A percentile compares a stretch with the other conserved stretches of the same genome.
These are phyloP conservation scores for Talaromyces proteolyticus DNA, from an alignment of 495 filamentous ascomycete species.

Conservation along the genomic window DNA sequence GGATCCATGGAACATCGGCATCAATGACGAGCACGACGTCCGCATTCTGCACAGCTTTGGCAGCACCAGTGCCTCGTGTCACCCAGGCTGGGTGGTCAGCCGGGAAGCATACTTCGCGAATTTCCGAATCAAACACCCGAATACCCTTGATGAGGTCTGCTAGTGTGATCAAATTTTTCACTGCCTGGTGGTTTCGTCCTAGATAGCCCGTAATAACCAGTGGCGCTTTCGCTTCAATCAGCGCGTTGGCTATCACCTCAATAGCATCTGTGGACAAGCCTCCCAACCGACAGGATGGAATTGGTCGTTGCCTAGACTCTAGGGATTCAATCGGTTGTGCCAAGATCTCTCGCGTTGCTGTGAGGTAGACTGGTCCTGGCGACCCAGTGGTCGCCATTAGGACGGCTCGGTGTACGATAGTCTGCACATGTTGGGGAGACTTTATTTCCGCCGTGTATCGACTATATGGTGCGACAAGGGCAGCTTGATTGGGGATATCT, in stretches of 20 bases:
- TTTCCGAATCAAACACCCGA: conserved; percentile 15
- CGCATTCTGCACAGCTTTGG: conserved; percentile 11
- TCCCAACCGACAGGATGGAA: conserved; percentile 10
- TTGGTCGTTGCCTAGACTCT: conserved; percentile 5
- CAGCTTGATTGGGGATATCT: conserved; percentile 19
- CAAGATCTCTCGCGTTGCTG: conserved; percentile 23
- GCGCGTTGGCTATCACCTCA: conserved; percentile 11
- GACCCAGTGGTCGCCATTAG: conserved; percentile 21
- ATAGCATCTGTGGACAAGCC: conserved; percentile 11
- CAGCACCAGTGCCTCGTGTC: conserved; percentile 13
- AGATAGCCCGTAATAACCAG: conserved; percentile 20
- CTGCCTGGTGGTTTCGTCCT: conserved; percentile 17
- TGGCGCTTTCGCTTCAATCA: conserved; percentile 15
- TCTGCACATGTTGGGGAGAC: conserved; percentile 14
- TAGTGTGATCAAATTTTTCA: conserved; percentile 13
- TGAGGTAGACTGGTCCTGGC: conserved; percentile 23
- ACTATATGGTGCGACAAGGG: conserved; percentile 17
- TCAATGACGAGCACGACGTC: conserved; percentile 21
- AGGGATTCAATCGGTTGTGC: conserved; percentile 10
- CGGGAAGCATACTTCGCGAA: conserved; percentile 17
- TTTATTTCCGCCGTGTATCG: conserved; percentile 21
- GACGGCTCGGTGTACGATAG: conserved; percentile 17
- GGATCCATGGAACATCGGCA: conserved; percentile 26
- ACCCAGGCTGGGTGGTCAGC: conserved; percentile 16
- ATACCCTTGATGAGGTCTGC: conserved; percentile 15